Evolutionary conservation across 2,329 filamentous ascomycete genomes (phyloP), one percentile per base, ranked within the genome.

Genomic region (Sodiomyces alkalinus): DNA sequence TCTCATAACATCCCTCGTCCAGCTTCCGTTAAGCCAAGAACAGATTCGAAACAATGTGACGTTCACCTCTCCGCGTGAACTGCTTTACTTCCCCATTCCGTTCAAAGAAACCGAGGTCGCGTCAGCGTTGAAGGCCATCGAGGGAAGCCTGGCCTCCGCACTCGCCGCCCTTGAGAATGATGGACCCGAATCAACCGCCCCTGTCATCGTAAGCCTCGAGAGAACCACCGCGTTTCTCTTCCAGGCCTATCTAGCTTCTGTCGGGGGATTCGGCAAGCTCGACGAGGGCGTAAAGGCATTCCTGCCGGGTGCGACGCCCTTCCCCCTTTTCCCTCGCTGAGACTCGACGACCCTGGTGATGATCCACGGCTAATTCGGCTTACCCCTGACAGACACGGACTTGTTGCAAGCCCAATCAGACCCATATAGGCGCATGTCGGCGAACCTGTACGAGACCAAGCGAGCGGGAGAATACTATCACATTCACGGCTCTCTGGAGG

Each of bases 401-500:
- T 51, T 82, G 14, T 54, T 80, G 5, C 56, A 66, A 35, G 79
- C 79, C 2, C 79, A 83, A 45, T 80, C 77, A 3, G 69, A 73
- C 35, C 56, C 69, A 6, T 83, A 83, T 44, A 68, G 78, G 7
- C 70, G 78, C 35, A 61, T 82, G 49, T 79, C 77, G 8, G 77
- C 77, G 10, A 80, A 80, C 35, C 52, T 82, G 2, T 82, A 81
- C 50, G 60, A 66, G 41, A 80, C 77, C 7, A 74, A 69, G 44
- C 62, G 59, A n/a, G 52, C 59, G 2, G 68, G 65, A n/a, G 62
- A 75, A 43, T 82, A 70, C 42, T 83, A 79, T 43, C 78, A 83
- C 42, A 76, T 82, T 16, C 78, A 82, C 44, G 77, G 78, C 24
- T 82, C 77, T 1, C 52, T 83, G 1, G 76, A 82, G 39, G 77